Evolutionary conservation across 768 basidiomycete genomes (phyloP), one percentile per base, ranked within the genome.

Genomic region (Boletus coccyginus): DNA sequence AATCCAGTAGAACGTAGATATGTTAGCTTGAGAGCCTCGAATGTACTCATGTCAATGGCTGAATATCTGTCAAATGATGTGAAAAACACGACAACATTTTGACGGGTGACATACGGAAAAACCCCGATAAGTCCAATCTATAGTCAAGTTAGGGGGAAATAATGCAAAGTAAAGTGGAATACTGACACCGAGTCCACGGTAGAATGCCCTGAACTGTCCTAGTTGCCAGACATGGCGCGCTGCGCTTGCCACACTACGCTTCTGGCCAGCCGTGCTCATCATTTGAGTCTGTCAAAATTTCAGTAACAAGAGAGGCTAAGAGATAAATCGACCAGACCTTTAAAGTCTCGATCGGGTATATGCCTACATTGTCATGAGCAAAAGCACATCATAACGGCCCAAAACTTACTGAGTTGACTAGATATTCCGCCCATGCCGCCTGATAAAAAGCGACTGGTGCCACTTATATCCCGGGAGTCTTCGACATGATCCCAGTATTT

Each of bases 1-100:
- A 87, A 84, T 35, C 87, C 88, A 7, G 91, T 90, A 33, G 94
- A 96, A 50, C 85, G 83, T 39, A 89, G 75, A 71, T 98, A 98
- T 3, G 90, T 86, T 43, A 94, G 77, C 70, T 98, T 98, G 54
- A 99, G 83, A 3, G 93, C 92, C 75, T 98, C 96, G 57, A 97
- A 98, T 4, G 95, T 95, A 64, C 88, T 90, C 92, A 94, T 96
- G 72, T 99, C 96, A 60, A 98, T 99, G 6, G 96, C 96, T 14
- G 92, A 88, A 69, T 91, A 92, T 55, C 88, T 89, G 68, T 48
- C 53, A 38, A 44, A 40, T 36, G 16, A 46, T 39, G 27, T 59
- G 36, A 54, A 55, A 59, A 48, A 47, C 17, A 16, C 46, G 21
- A n/a, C 51, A 11, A 45, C 35, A 46, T 29, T 10, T 19, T 29